Evolutionary conservation across 768 basidiomycete genomes (phyloP).

Genomic region (Austroboletus festivus): DNA sequence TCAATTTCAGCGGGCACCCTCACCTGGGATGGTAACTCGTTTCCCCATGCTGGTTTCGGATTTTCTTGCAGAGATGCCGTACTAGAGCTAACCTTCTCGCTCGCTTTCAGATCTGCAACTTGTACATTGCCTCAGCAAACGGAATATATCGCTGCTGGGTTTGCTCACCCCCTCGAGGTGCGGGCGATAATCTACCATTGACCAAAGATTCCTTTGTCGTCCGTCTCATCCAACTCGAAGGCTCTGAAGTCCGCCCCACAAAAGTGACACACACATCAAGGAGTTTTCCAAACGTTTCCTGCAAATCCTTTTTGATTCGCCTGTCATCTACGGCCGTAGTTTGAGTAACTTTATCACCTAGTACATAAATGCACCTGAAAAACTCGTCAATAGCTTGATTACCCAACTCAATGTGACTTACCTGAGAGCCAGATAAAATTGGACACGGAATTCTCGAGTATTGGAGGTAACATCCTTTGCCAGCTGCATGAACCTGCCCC

Average conservation of each 20-base stretch:
- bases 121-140: not conserved
- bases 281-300: constrained; percentile 86
- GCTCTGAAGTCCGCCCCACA: constrained; percentile 70
- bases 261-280: constrained; percentile 76
- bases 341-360: constrained; percentile 82
- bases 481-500: constrained; percentile 74
- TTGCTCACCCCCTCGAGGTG: constrained; percentile 48
- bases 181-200: constrained; percentile 76
- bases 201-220: constrained; percentile 56
- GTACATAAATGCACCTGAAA: constrained; percentile 66
- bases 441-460: constrained; percentile 64
- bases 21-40: constrained; percentile 29
- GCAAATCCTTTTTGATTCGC: constrained; percentile 82
- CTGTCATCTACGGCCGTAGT: constrained; percentile 91
- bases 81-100: constrained; percentile 57
- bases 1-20: constrained; percentile 16
- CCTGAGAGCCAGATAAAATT: constrained; percentile 44
- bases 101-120: constrained; percentile 43
- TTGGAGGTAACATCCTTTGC: constrained; percentile 72
- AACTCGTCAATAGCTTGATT: constrained; percentile 7
- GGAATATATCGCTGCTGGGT: not conserved
- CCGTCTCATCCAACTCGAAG: constrained; percentile 77
- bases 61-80: constrained; percentile 38
- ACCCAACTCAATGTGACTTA: not conserved
- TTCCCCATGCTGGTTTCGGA: constrained; percentile 25